Percentiles rank a stretch among this genome's conserved stretches.
phyloP scores from a whole-genome alignment of 2,329 filamentous ascomycete species.

The Colletotrichum acutatum region DNA sequence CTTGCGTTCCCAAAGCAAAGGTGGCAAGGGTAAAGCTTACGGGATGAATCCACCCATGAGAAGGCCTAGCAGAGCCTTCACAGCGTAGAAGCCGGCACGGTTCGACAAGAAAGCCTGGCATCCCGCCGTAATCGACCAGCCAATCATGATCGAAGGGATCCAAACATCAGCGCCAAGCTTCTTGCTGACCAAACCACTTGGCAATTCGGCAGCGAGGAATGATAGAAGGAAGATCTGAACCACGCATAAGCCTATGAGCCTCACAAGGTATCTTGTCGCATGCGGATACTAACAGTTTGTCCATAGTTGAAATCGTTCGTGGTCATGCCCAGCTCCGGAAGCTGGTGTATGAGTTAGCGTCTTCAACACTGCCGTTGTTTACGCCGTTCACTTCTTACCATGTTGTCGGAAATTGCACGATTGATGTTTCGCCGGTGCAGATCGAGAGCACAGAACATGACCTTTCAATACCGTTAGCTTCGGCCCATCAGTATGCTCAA shows the following conservation, averaged over 20 bases:
- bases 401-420: constrained; percentile 52
- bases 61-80: constrained; percentile 56
- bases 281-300: constrained; percentile 44
- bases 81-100: constrained; percentile 51
- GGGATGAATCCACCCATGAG: constrained; percentile 64
- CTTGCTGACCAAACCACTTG: constrained; percentile 61
- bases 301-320: constrained; percentile 60
- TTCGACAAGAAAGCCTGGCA: constrained; percentile 51
- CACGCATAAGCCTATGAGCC: constrained; percentile 20
- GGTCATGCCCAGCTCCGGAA: constrained; percentile 52
- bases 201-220: constrained; percentile 60
- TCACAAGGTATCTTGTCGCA: neutral
- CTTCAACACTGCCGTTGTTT: neutral
- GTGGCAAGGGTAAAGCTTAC: constrained; percentile 37
- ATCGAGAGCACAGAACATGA: constrained; percentile 59
- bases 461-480: neutral
- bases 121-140: constrained; percentile 53
- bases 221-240: constrained; percentile 53
- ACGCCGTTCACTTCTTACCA: constrained; percentile 39
- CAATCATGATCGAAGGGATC: constrained; percentile 54
- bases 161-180: constrained; percentile 59
- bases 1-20: no score
- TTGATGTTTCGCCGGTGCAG: constrained; percentile 60
- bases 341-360: constrained; percentile 36
- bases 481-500: neutral